Conservation (phyloP, 2,329 filamentous ascomycete species). For the Penicillium sp. region DNA sequence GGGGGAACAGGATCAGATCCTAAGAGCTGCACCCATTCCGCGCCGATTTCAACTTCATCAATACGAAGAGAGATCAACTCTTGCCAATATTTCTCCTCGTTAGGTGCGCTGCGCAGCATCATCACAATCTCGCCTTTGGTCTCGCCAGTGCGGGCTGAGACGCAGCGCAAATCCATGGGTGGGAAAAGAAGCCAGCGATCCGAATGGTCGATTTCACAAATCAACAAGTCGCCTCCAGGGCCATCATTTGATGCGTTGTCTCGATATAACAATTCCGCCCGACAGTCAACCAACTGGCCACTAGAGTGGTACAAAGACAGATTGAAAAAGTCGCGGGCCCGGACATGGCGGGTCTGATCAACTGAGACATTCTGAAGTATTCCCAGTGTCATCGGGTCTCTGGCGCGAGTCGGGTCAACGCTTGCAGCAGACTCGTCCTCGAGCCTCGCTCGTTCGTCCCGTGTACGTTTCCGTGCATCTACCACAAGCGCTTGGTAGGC, state of each 20-base stretch:
- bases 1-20: conserved; percentile 63
- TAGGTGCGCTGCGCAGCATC: conserved; percentile 76
- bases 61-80: conserved; percentile 77
- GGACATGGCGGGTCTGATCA: conserved; percentile 76
- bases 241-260: conserved; percentile 69
- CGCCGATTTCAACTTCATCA: conserved; percentile 71
- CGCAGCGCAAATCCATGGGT: conserved; percentile 68
- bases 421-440: conserved; percentile 83
- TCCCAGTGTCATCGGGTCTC: conserved; percentile 74
- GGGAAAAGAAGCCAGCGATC: conserved; percentile 86
- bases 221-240: conserved; percentile 77
- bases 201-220: conserved; percentile 79
- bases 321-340: conserved; percentile 85
- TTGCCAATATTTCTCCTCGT: conserved; percentile 66
- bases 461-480: conserved; percentile 70
- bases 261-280: conserved; percentile 80
- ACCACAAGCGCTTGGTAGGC: conserved; percentile 71
- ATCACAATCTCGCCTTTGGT: conserved; percentile 70
- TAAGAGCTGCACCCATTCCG: conserved; percentile 88
- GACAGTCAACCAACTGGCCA: conserved; percentile 84
- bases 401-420: conserved; percentile 76
- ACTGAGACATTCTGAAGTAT: conserved; percentile 69
- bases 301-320: conserved; percentile 83
- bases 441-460: conserved; percentile 69
- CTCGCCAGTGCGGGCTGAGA: conserved; percentile 79